These are phyloP conservation scores for Geotrichum carabidarum DNA, from an alignment of 1,139 yeast species.

Conservation along the genomic window DNA sequence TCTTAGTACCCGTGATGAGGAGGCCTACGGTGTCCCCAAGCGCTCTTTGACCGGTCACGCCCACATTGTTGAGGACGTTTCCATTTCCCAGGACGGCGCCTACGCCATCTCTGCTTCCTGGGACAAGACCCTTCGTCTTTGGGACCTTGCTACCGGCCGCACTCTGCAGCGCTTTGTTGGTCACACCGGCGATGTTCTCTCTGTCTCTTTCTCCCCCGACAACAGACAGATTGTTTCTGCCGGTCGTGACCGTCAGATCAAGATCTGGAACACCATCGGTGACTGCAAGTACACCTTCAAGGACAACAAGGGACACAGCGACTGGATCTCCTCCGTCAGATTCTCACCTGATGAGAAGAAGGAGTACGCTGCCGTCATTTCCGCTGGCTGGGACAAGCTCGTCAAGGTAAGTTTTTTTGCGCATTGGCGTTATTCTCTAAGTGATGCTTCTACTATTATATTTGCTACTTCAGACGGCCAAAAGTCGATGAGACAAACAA, in stretches of 20 bases:
- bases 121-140: slow-evolving; percentile 98
- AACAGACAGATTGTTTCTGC: slow-evolving; percentile 98
- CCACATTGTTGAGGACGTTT: slow-evolving; percentile 97
- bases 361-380: slow-evolving; percentile 68
- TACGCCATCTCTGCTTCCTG: slow-evolving; percentile 98
- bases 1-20: slow-evolving; percentile 78
- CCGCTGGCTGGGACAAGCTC: slow-evolving; percentile 99
- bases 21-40: slow-evolving; percentile 97
- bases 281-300: slow-evolving; percentile 90
- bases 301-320: slow-evolving; percentile 73
- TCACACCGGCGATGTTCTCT: slow-evolving; percentile 95
- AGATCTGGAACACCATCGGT: slow-evolving; percentile 99
- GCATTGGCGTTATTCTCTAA: slow-evolving; percentile 16
- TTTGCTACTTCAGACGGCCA: slow-evolving; percentile 99
- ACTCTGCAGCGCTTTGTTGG: slow-evolving; percentile 95
- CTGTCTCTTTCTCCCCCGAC: slow-evolving; percentile 94
- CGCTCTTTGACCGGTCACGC: slow-evolving; percentile 97
- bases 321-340: slow-evolving; percentile 99
- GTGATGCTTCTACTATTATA: slow-evolving; percentile 45
- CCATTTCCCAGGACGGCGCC: slow-evolving; percentile 97
- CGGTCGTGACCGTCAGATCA: slow-evolving; percentile 98
- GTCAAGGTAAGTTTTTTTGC: slow-evolving; percentile 51
- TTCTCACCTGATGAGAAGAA: slow-evolving; percentile 69
- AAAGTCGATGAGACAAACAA: slow-evolving; percentile 88
- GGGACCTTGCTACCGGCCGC: slow-evolving; percentile 96